Percentiles rank a stretch among this genome's conserved stretches.
These are phyloP conservation scores for Colletotrichum sidae DNA, from an alignment of 2,329 filamentous ascomycete genomes.

Conservation along the genomic window DNA sequence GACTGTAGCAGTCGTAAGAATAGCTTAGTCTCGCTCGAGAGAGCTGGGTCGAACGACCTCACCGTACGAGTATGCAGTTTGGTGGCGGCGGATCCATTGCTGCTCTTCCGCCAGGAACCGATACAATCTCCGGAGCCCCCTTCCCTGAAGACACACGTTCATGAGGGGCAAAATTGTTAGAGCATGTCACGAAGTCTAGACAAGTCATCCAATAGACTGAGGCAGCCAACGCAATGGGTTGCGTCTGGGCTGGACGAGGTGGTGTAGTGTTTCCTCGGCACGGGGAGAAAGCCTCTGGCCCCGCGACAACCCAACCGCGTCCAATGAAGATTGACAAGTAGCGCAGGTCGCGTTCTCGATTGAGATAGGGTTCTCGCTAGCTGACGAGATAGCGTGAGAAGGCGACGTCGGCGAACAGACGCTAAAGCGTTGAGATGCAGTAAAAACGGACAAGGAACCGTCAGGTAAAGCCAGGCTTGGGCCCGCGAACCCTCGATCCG, in stretches of 20 bases:
- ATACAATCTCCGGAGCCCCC: constrained; percentile 7
- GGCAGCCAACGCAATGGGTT: not conserved
- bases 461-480: constrained; percentile 1
- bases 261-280: too few relatives aligned
- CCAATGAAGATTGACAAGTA: constrained; percentile 7
- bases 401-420: constrained; percentile 34
- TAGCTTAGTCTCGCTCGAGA: constrained; percentile 23
- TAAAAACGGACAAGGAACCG: constrained; percentile 5
- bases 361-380: constrained; percentile 28
- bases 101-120: not conserved
- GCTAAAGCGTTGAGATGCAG: constrained; percentile 20
- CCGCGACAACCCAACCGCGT: not conserved
- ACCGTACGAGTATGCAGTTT: not conserved
- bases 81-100: constrained; percentile 6
- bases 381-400: constrained; percentile 11
- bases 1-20: constrained; percentile 22
- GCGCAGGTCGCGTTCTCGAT: constrained; percentile 11
- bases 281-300: too few relatives aligned
- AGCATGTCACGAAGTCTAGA: constrained; percentile 11
- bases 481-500: not conserved
- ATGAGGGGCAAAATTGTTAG: not conserved
- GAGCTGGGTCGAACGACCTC: constrained; percentile 6
- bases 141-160: constrained; percentile 7
- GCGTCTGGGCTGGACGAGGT: not conserved
- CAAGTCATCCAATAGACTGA: not conserved